phyloP scores from a whole-genome alignment of 179 eudicot species.

The Spergularia azorica region DNA sequence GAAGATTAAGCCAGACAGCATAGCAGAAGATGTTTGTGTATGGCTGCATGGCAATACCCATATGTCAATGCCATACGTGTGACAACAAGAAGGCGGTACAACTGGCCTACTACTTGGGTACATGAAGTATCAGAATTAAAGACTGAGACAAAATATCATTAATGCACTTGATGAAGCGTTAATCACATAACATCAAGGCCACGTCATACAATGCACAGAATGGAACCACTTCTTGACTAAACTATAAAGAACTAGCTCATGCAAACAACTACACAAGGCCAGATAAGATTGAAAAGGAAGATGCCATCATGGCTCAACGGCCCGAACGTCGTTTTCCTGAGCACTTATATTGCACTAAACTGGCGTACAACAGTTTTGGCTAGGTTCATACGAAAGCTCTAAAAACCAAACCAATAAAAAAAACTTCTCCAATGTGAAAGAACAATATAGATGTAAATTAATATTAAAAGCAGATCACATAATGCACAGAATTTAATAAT shows the following conservation, averaged over 20 bases:
- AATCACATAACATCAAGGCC: neutral
- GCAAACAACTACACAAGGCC: neutral
- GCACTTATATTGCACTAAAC: neutral
- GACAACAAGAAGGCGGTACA: neutral
- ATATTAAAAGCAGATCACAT: neutral
- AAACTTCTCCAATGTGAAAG: neutral
- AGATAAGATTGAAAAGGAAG: neutral
- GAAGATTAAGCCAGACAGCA: neutral
- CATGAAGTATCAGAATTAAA: neutral
- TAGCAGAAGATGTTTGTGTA: neutral
- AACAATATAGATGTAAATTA: neutral
- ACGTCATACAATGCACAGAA: neutral
- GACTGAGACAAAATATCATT: neutral
- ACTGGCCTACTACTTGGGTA: neutral
- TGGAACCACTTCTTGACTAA: neutral
- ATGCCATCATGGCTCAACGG: neutral
- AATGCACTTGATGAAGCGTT: neutral
- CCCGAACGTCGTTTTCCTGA: neutral
- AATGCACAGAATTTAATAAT: neutral
- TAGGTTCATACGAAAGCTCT: neutral
- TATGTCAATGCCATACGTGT: neutral
- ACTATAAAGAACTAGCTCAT: neutral
- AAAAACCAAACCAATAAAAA: neutral
- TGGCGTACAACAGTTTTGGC: neutral
- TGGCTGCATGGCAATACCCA: neutral